phyloP scores from a whole-genome alignment of 2,329 filamentous ascomycete genomes.

The Spiromastix sp. region DNA sequence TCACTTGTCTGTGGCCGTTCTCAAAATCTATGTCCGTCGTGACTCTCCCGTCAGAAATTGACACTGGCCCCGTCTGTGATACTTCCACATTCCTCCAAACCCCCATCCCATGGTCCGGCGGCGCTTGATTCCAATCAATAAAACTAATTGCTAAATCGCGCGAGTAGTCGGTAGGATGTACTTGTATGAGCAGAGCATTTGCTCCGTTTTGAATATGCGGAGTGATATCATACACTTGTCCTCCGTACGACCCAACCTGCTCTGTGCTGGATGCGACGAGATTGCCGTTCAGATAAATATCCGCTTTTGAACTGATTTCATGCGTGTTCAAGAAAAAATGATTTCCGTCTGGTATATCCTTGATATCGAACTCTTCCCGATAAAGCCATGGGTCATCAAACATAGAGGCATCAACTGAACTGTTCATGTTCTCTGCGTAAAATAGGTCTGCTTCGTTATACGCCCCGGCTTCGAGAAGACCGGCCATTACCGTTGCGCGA shows the following conservation, averaged over 20 bases:
- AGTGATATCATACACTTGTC: conserved; percentile 47
- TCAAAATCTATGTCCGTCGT: conserved; percentile 35
- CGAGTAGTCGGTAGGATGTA: conserved; percentile 49
- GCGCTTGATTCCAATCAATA: conserved; percentile 53
- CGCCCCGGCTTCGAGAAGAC: conserved; percentile 42
- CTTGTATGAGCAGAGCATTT: conserved; percentile 45
- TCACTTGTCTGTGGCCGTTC: conserved; percentile 22
- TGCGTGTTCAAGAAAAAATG: conserved; percentile 48
- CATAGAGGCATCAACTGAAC: conserved; percentile 32
- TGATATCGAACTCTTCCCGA: conserved; percentile 41
- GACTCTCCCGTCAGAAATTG: conserved; percentile 36
- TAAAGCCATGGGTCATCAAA: conserved; percentile 52
- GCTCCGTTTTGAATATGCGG: conserved; percentile 22
- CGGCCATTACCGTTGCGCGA: conserved; percentile 47
- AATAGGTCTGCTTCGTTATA: conserved; percentile 47
- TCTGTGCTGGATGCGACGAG: conserved; percentile 38
- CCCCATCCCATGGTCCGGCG: conserved; percentile 53
- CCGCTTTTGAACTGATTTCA: conserved; percentile 50
- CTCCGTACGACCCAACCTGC: conserved; percentile 49
- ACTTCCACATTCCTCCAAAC: conserved; percentile 51
- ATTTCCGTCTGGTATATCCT: conserved; percentile 18
- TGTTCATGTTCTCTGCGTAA: conserved; percentile 42
- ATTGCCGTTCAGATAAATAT: conserved; percentile 50
- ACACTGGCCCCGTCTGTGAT: conserved; percentile 44
- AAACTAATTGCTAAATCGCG: conserved; percentile 51